Percentiles rank a stretch among this genome's conserved stretches.
phyloP scores from a whole-genome alignment of 2,329 filamentous ascomycete genomes.

The Zalaria sp. region DNA sequence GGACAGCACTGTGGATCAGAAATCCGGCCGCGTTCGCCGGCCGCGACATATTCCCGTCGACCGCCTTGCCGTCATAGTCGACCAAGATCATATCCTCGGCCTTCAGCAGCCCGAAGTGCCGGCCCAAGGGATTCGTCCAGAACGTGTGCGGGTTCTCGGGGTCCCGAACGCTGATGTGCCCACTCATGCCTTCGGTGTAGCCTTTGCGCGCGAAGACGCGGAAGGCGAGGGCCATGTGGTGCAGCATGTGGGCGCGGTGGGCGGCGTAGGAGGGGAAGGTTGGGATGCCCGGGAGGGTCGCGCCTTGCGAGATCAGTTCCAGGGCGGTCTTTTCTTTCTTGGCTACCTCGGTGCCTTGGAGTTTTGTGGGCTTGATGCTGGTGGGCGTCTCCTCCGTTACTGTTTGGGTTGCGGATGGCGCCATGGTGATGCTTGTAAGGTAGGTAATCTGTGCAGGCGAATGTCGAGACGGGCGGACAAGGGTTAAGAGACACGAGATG shows the following conservation, averaged over 20 bases:
- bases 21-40: slow-evolving; percentile 56
- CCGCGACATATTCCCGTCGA: slow-evolving; percentile 46
- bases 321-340: slow-evolving; percentile 18
- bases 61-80: slow-evolving; percentile 46
- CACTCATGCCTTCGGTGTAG: slow-evolving; percentile 54
- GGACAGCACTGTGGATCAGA: slow-evolving; percentile 54
- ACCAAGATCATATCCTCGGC: slow-evolving; percentile 55
- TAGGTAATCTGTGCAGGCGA: too few relatives aligned
- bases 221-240: slow-evolving; percentile 54
- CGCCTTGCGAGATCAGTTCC: slow-evolving; percentile 30
- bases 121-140: slow-evolving; percentile 56
- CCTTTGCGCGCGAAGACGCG: slow-evolving; percentile 52
- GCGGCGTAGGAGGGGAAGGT: slow-evolving; percentile 37
- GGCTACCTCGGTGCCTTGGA: slow-evolving; percentile 3
- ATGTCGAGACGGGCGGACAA: too few relatives aligned
- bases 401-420: slow-evolving; percentile 13
- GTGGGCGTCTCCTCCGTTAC: slow-evolving; percentile 7
- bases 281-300: slow-evolving; percentile 39
- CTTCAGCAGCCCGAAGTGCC: slow-evolving; percentile 51
- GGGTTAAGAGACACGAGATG: too few relatives aligned
- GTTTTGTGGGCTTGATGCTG: slow-evolving; percentile 8
- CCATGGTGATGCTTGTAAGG: slow-evolving; percentile 8
- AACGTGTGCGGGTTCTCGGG: slow-evolving; percentile 46
- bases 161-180: slow-evolving; percentile 54
- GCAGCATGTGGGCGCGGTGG: slow-evolving; percentile 49